Conservation (phyloP, 2,329 filamentous ascomycete genomes). For the Karstenula rhodostoma region DNA sequence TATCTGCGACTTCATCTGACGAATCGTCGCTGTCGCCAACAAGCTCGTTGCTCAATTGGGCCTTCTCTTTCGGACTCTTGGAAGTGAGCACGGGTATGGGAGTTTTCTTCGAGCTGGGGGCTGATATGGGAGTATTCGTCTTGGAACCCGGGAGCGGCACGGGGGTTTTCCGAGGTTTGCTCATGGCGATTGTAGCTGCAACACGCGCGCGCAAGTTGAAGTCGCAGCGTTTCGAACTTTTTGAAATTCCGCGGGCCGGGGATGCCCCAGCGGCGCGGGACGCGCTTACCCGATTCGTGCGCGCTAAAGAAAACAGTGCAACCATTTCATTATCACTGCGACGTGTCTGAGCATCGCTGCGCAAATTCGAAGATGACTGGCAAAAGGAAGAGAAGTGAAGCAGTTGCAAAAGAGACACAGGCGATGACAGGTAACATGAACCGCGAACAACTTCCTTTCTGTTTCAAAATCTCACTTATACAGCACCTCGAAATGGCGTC, state of each 20-base stretch:
- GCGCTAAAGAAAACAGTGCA: constrained; percentile 28
- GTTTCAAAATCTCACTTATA: constrained; percentile 12
- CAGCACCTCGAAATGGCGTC: constrained; percentile 19
- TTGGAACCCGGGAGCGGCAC: constrained; percentile 45
- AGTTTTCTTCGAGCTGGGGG: constrained; percentile 13
- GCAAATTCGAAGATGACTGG: constrained; percentile 34
- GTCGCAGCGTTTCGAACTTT: constrained; percentile 35
- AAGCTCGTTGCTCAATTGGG: constrained; percentile 47
- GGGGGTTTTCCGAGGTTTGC: constrained; percentile 38
- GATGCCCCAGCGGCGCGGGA: not conserved
- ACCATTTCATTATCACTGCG: constrained; percentile 10
- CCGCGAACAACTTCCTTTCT: not conserved
- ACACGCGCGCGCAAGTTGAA: constrained; percentile 14
- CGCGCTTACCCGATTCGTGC: constrained; percentile 24
- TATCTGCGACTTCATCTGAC: constrained; percentile 27
- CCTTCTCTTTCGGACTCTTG: constrained; percentile 12
- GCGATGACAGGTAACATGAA: constrained; percentile 20
- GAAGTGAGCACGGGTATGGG: not conserved
- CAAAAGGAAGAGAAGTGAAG: constrained; percentile 39
- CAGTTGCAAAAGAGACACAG: not conserved
- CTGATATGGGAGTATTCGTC: constrained; percentile 34
- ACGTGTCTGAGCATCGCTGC: constrained; percentile 11
- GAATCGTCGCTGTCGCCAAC: constrained; percentile 46
- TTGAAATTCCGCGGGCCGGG: constrained; percentile 22
- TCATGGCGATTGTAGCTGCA: constrained; percentile 35